Conservation (phyloP, 1,284 basidiomycete genomes). For the Tetrapyrgos nigripes region DNA sequence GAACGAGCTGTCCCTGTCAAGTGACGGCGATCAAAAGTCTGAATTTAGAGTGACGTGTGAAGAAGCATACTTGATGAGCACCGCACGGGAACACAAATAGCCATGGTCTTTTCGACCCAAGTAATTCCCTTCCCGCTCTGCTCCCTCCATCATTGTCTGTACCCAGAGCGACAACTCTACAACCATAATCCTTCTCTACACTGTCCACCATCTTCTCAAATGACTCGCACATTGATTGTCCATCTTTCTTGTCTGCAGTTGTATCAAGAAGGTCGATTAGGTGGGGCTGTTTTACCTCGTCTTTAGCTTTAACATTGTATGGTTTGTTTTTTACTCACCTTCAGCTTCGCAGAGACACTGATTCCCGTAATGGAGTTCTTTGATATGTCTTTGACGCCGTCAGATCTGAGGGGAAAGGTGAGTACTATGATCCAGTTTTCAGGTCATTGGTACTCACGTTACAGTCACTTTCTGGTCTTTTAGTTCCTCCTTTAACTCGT, state of each 20-base stretch:
- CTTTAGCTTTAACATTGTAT: conserved; percentile 14
- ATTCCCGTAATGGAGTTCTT: conserved; percentile 24
- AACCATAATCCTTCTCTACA: conserved; percentile 22
- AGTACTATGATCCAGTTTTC: not conserved
- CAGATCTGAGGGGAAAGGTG: conserved; percentile 11
- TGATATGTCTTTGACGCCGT: conserved; percentile 32
- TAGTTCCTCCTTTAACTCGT: conserved; percentile 7
- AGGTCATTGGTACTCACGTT: not conserved
- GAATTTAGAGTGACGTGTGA: too few species aligned
- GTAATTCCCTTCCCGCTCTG: conserved; percentile 25
- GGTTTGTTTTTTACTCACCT: conserved; percentile 21
- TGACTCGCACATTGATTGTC: conserved; percentile 25
- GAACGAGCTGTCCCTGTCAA: conserved; percentile 28
- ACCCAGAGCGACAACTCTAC: conserved; percentile 23
- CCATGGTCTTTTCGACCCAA: conserved; percentile 22
- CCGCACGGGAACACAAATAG: conserved; percentile 25
- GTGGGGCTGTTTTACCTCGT: conserved; percentile 1
- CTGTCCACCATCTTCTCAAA: conserved; percentile 30
- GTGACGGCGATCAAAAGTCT: too few species aligned
- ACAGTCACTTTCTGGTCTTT: conserved; percentile 21
- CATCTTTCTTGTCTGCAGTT: conserved; percentile 27
- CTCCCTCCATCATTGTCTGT: conserved; percentile 33
- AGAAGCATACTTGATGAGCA: conserved; percentile 23
- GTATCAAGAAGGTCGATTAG: conserved; percentile 28
- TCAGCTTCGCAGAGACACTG: conserved; percentile 23